These are phyloP conservation scores for Tylopilus felleus DNA, from an alignment of 768 basidiomycete genomes.

Conservation along the genomic window DNA sequence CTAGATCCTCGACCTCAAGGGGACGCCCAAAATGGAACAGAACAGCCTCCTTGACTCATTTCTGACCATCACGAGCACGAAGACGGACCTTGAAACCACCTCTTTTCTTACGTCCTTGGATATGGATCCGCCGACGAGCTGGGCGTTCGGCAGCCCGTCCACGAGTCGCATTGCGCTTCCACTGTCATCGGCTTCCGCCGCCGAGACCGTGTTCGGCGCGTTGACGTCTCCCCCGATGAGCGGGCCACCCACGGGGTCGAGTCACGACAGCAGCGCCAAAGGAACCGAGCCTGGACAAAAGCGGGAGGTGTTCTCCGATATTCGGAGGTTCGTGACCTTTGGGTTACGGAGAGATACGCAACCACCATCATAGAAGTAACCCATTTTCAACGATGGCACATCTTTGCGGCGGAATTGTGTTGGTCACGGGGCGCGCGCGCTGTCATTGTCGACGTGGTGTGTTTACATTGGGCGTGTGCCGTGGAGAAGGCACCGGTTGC, in stretches of 20 bases:
- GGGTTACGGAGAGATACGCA: constrained; percentile 72
- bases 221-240: constrained; percentile 59
- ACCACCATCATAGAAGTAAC: constrained; percentile 21
- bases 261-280: constrained; percentile 39
- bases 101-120: constrained; percentile 94
- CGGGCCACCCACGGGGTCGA: constrained; percentile 62
- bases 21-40: constrained; percentile 81
- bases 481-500: background rate
- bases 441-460: constrained; percentile 8
- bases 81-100: constrained; percentile 79
- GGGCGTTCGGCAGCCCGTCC: constrained; percentile 63
- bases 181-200: constrained; percentile 30
- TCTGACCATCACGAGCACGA: constrained; percentile 88
- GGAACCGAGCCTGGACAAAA: constrained; percentile 46
- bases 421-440: background rate
- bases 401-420: background rate
- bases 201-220: constrained; percentile 58
- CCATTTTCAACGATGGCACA: background rate
- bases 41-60: constrained; percentile 90
- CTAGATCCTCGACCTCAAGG: constrained; percentile 93
- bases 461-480: constrained; percentile 1
- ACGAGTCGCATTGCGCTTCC: constrained; percentile 60
- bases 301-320: constrained; percentile 84
- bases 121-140: constrained; percentile 79
- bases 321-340: constrained; percentile 86